These are phyloP conservation scores for Kitagawia praeruptora DNA, from an alignment of 129 eudicot species.

Conservation along the genomic window DNA sequence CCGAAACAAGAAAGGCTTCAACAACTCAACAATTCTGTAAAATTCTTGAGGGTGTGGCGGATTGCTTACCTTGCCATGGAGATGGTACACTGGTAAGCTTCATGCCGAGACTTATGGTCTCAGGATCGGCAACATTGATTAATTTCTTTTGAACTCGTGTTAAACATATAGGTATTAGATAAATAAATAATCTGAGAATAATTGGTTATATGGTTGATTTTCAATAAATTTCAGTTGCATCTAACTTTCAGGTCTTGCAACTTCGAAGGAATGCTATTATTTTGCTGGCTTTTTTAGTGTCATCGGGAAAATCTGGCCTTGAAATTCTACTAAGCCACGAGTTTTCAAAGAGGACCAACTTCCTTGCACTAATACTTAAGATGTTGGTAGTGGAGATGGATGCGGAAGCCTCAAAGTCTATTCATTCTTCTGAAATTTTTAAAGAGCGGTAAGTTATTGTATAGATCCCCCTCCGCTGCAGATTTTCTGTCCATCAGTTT, in stretches of 20 bases:
- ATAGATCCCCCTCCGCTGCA: not conserved
- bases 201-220: not conserved
- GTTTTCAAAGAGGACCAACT: conserved; percentile 37
- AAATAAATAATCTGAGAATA: not conserved
- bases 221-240: too few species aligned
- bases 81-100: conserved; percentile 35
- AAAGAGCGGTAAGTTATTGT: conserved; percentile 47
- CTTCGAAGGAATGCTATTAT: conserved; percentile 51
- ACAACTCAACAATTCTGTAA: conserved; percentile 31
- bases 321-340: conserved; percentile 50
- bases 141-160: not conserved
- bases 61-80: conserved; percentile 51
- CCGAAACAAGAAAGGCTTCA: conserved; percentile 18
- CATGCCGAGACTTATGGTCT: not conserved
- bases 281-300: conserved; percentile 72
- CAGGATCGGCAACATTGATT: not conserved
- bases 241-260: conserved; percentile 53
- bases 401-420: conserved; percentile 31
- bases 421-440: conserved; percentile 34
- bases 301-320: conserved; percentile 64
- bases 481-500: not conserved
- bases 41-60: conserved; percentile 61
- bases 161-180: not conserved
- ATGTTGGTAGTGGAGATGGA: conserved; percentile 60
- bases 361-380: conserved; percentile 50